A percentile compares a stretch with the other conserved stretches of the same genome.
Conservation (phyloP, 805 yeast genomes). For the Lipomyces kockii region DNA sequence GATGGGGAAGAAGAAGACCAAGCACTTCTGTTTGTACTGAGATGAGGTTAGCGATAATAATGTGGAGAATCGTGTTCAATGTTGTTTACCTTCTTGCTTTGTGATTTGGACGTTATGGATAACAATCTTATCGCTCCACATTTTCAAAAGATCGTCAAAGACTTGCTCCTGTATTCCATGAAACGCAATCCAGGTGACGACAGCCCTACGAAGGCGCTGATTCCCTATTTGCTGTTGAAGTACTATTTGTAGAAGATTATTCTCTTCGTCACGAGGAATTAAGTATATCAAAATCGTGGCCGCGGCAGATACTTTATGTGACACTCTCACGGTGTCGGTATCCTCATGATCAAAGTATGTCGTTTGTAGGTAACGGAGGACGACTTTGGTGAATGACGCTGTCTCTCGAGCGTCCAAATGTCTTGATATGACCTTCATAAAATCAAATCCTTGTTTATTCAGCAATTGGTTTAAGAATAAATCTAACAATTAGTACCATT, state of each 20-base stretch:
- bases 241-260: slow-evolving; percentile 4
- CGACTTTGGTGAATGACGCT: slow-evolving; percentile 8
- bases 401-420: slow-evolving; percentile 9
- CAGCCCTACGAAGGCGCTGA: slow-evolving; percentile 12
- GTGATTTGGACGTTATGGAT: slow-evolving; percentile 22
- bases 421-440: neutral
- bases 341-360: slow-evolving; percentile 10
- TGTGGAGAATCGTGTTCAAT: neutral
- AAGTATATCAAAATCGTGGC: slow-evolving; percentile 12
- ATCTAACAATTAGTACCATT: slow-evolving; percentile 1
- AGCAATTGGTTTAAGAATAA: slow-evolving; percentile 5
- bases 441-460: slow-evolving; percentile 3
- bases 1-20: slow-evolving; percentile 22
- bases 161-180: slow-evolving; percentile 25
- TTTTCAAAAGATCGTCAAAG: slow-evolving; percentile 16
- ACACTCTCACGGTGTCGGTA: neutral
- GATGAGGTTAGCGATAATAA: neutral
- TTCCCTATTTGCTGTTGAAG: slow-evolving; percentile 10
- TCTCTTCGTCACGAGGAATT: slow-evolving; percentile 13
- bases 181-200: slow-evolving; percentile 25
- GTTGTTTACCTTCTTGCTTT: slow-evolving; percentile 22
- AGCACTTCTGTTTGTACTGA: slow-evolving; percentile 19
- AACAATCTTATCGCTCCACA: slow-evolving; percentile 26
- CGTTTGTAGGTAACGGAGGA: slow-evolving; percentile 14
- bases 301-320: slow-evolving; percentile 3